Evolutionary conservation across 345 rosid genomes (phyloP).

Genomic region (Bruguiera sexangula): DNA sequence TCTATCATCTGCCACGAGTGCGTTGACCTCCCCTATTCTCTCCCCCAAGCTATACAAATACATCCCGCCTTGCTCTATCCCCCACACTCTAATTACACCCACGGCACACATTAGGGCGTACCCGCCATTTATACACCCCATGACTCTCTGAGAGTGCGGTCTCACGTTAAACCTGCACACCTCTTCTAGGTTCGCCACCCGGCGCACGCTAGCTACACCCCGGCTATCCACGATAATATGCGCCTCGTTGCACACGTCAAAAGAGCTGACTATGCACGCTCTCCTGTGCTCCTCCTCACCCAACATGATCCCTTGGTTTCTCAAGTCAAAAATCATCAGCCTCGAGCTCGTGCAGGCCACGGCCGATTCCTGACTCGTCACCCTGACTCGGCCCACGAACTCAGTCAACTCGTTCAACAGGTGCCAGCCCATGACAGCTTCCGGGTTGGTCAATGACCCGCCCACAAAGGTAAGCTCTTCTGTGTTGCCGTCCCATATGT

Average conservation of each 20-base stretch:
- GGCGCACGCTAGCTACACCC: conserved; percentile 57
- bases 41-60: conserved; percentile 46
- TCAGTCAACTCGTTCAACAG: conserved; percentile 59
- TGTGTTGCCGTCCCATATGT: conserved; percentile 56
- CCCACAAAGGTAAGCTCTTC: conserved; percentile 54
- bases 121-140: conserved; percentile 70
- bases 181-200: conserved; percentile 35
- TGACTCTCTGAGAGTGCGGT: conserved; percentile 27
- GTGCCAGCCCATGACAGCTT: conserved; percentile 76
- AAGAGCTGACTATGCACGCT: conserved; percentile 45
- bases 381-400: conserved; percentile 59
- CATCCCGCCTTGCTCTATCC: conserved; percentile 36
- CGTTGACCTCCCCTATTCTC: conserved; percentile 52
- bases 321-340: conserved; percentile 46
- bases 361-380: conserved; percentile 48
- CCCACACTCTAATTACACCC: conserved; percentile 67
- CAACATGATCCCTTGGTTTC: conserved; percentile 46
- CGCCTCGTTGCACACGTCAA: conserved; percentile 44
- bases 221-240: conserved; percentile 52
- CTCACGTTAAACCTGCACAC: conserved; percentile 49
- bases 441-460: conserved; percentile 61
- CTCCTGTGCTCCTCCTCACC: conserved; percentile 35
- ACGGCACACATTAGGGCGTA: conserved; percentile 64
- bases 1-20: conserved; percentile 59
- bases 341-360: conserved; percentile 69